phyloP scores from a whole-genome alignment of 768 basidiomycete species.

The Leucosporidium creatinivorum region DNA sequence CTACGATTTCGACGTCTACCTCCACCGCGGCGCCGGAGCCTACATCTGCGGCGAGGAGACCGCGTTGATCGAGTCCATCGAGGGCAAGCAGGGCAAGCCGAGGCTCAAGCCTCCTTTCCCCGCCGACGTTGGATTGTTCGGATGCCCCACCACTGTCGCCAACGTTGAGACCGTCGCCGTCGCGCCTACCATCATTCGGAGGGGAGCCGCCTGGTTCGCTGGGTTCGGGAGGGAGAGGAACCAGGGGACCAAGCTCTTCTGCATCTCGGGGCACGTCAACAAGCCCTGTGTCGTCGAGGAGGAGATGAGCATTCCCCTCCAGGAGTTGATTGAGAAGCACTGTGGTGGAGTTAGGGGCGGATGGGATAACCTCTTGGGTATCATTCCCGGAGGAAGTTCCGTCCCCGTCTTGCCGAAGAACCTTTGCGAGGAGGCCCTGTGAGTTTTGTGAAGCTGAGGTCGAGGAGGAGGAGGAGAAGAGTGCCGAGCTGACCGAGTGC shows the following conservation, averaged over 20 bases:
- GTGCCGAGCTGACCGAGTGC: background rate
- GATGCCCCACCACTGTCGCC: constrained; percentile 92
- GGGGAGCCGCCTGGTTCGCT: constrained; percentile 85
- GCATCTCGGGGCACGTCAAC: constrained; percentile 95
- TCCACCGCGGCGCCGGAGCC: constrained; percentile 97
- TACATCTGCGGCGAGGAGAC: constrained; percentile 99
- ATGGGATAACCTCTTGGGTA: constrained; percentile 96
- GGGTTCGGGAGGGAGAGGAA: constrained; percentile 85
- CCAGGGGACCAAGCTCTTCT: constrained; percentile 93
- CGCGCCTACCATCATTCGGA: constrained; percentile 88
- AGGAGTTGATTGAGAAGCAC: constrained; percentile 91
- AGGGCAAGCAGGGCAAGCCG: constrained; percentile 98
- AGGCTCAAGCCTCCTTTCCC: constrained; percentile 98
- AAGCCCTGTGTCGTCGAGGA: constrained; percentile 97
- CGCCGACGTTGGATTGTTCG: constrained; percentile 94
- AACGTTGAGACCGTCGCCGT: constrained; percentile 99
- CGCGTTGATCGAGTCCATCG: constrained; percentile 89
- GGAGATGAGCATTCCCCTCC: constrained; percentile 95
- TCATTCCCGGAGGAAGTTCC: constrained; percentile 88
- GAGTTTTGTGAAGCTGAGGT: constrained; percentile 41
- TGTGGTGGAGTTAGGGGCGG: constrained; percentile 90
- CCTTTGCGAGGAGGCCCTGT: constrained; percentile 80
- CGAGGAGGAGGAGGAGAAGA: no score
- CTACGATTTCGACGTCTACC: constrained; percentile 91
- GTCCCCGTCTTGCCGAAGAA: constrained; percentile 84